These are phyloP conservation scores for Aspergillus ostianus DNA, from an alignment of 495 filamentous ascomycete genomes.

Conservation along the genomic window DNA sequence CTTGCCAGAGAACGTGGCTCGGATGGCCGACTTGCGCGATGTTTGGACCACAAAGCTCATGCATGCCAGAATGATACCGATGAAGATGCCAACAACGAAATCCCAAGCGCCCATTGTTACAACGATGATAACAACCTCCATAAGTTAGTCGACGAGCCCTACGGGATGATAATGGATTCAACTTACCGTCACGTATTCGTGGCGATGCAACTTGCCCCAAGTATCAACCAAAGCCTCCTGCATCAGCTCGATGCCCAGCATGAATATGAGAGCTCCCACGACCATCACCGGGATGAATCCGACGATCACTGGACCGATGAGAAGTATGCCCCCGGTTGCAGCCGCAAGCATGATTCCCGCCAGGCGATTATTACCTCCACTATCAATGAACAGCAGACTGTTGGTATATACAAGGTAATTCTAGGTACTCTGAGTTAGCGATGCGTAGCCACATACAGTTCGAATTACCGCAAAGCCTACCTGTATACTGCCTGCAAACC, in stretches of 20 bases:
- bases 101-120: constrained; percentile 95
- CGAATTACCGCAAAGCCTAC: constrained; percentile 26
- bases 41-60: constrained; percentile 88
- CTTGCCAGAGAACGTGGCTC: constrained; percentile 81
- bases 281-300: constrained; percentile 96
- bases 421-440: constrained; percentile 26
- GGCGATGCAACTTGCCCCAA: constrained; percentile 75
- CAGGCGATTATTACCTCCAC: constrained; percentile 80
- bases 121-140: constrained; percentile 82
- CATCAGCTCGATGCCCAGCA: constrained; percentile 87
- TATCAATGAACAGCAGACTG: constrained; percentile 89
- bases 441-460: background rate
- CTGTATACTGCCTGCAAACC: constrained; percentile 83
- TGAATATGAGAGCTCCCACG: constrained; percentile 90
- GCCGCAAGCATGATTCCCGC: constrained; percentile 84
- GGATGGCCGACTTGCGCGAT: constrained; percentile 80
- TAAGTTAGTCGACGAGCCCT: constrained; percentile 20
- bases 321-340: constrained; percentile 75
- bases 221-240: constrained; percentile 85
- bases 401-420: constrained; percentile 98
- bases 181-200: constrained; percentile 85
- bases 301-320: constrained; percentile 81
- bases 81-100: constrained; percentile 89
- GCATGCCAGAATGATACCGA: constrained; percentile 89
- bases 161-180: background rate